A percentile compares a stretch with the other conserved stretches of the same genome.
phyloP scores from a whole-genome alignment of 352 stramenopile species.

The Phytopythium montanum region DNA sequence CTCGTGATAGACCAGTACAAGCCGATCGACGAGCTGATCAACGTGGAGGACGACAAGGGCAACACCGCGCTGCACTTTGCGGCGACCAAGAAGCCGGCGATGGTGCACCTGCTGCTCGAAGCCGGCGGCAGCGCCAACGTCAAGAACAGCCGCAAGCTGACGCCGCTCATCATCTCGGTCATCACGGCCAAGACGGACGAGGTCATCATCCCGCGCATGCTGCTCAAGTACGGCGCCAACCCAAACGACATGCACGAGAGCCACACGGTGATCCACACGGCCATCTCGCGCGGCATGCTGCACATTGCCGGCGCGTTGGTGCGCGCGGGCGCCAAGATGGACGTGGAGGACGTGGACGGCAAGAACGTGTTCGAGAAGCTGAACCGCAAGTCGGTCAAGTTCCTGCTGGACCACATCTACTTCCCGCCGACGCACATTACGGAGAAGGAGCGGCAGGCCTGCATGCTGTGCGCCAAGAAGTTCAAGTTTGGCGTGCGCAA shows the following conservation, averaged over 20 bases:
- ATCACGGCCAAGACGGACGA: conserved; percentile 84
- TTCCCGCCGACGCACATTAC: conserved; percentile 86
- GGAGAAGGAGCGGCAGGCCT: conserved; percentile 77
- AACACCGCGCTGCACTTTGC: conserved; percentile 87
- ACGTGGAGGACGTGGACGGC: conserved; percentile 81
- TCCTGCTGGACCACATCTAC: conserved; percentile 82
- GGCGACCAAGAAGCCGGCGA: conserved; percentile 78
- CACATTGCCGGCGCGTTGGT: conserved; percentile 81
- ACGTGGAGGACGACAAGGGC: conserved; percentile 85
- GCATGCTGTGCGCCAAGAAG: conserved; percentile 87
- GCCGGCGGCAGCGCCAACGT: conserved; percentile 75
- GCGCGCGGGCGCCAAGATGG: conserved; percentile 78
- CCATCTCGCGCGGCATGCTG: conserved; percentile 52
- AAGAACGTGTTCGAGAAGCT: conserved; percentile 87
- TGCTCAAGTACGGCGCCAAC: conserved; percentile 86
- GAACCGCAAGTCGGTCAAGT: conserved; percentile 61
- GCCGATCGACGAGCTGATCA: conserved; percentile 73
- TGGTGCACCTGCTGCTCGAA: conserved; percentile 82
- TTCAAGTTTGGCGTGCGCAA: conserved; percentile 85
- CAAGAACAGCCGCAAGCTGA: conserved; percentile 85
- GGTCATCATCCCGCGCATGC: conserved; percentile 83
- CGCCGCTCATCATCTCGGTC: conserved; percentile 82
- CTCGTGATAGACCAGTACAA: conserved; percentile 82
- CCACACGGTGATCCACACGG: conserved; percentile 85
- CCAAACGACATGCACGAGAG: conserved; percentile 88